Evolutionary conservation across 306 rosid genomes (phyloP), one percentile per base, ranked within the genome.

Genomic region (Phaseolus lunatus): DNA sequence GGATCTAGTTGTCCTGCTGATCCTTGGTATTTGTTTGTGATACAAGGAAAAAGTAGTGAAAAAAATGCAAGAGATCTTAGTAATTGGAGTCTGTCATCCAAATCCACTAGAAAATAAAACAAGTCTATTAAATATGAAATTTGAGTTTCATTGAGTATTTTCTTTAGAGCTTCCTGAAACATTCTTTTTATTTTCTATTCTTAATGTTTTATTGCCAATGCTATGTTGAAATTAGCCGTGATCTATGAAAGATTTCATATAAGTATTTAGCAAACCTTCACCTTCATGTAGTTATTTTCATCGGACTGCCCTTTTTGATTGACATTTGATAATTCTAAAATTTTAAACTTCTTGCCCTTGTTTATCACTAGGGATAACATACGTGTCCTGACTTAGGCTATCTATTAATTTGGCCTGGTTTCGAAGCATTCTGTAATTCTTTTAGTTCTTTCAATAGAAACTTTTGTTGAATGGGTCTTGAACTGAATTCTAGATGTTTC

Each of bases 351-450:
- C 8, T 27, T 54, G 43, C 31, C 12, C 64, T 22, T 5, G 29
- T 22, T 72, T 64, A 41, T 65, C 44, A 50, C 37, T 3, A 11
- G n/a, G 33, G 29, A 14, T 49, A 53, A 52, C 19, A 35, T 9
- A 78, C 35, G 29, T 1, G n/a, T 64, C n/a, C 7, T 19, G 1
- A 22, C 7, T 37, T 19, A 67, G 57, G 77, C 11, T 47, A 24
- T 45, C 47, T 59, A 11, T 5, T 54, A 70, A 66, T 66, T 56
- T 74, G 45, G 47, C 74, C 23, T 74, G 72, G 20, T 67, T 73
- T 74, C 57, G 56, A 81, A 79, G 70, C 53, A 52, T 61, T 22
- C 47, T 10, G 23, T 73, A 44, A 56, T 54, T 74, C 41, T 56
- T 27, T 59, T 57, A 33, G 23, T 71, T 37, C 29, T 57, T 23